Evolutionary conservation across 2,329 filamentous ascomycete genomes (phyloP).

Genomic region (Verticillium albo-atrum): DNA sequence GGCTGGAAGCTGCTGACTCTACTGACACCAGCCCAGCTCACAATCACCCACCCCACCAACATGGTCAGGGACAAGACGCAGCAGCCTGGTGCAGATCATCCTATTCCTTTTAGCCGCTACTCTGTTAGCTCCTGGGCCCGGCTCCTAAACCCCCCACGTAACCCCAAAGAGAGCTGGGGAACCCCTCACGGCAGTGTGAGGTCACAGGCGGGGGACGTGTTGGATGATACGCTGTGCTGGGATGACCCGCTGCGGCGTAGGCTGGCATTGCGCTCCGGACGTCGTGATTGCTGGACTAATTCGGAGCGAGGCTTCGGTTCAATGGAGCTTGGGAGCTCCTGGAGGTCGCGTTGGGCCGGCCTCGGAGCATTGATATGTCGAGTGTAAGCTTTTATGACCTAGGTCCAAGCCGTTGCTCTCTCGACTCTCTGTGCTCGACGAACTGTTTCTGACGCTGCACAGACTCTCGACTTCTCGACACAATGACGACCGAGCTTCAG

Average conservation of each 20-base stretch:
- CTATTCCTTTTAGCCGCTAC: not conserved
- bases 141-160: not conserved
- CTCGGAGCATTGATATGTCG: not conserved
- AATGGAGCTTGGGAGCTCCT: not conserved
- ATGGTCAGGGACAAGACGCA: not conserved
- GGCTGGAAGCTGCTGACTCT: not conserved
- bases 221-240: not conserved
- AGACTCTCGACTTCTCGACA: not conserved
- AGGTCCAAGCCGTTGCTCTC: not conserved
- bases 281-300: constrained; percentile 3
- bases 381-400: not conserved
- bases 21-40: not conserved
- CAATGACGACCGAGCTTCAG: not conserved
- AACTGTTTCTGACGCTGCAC: not conserved
- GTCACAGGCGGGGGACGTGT: not conserved
- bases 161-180: not conserved
- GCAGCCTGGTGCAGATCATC: not conserved
- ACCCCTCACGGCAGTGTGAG: not conserved
- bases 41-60: not conserved
- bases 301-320: not conserved
- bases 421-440: not conserved
- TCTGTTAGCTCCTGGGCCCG: not conserved
- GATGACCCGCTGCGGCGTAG: not conserved
- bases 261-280: not conserved
- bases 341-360: not conserved